These are phyloP conservation scores for Aspergillus sp. DNA, from an alignment of 2,329 filamentous ascomycete genomes.

Conservation along the genomic window DNA sequence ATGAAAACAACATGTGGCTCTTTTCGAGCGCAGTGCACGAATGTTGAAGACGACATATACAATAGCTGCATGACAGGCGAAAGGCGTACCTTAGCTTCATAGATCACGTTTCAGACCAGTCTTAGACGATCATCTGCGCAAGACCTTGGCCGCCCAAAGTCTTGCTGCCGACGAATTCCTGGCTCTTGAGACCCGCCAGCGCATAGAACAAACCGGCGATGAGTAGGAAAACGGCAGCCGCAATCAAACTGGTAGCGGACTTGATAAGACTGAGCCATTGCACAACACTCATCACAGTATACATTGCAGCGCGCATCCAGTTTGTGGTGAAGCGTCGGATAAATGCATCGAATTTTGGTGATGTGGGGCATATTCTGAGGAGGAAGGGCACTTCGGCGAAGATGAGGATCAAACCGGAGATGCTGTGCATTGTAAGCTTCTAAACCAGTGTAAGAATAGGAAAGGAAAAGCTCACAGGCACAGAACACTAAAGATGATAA, in stretches of 20 bases:
- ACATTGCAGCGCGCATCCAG: conserved; percentile 92
- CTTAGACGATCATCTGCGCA: conserved; percentile 93
- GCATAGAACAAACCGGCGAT: conserved; percentile 78
- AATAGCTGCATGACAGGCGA: not conserved
- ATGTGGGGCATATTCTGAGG: conserved; percentile 96
- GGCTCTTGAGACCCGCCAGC: conserved; percentile 47
- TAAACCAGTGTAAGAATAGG: not conserved
- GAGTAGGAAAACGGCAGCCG: conserved; percentile 77
- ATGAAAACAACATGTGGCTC: not conserved
- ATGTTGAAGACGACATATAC: not conserved
- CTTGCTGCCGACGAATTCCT: conserved; percentile 69
- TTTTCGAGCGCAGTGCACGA: not conserved
- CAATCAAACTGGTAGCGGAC: conserved; percentile 72
- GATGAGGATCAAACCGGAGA: conserved; percentile 71
- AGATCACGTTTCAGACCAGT: not conserved
- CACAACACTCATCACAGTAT: conserved; percentile 74
- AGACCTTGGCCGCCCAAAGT: conserved; percentile 91
- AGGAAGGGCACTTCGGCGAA: conserved; percentile 92
- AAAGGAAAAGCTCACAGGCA: conserved; percentile 53
- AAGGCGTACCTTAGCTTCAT: not conserved
- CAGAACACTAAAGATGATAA: conserved; percentile 63
- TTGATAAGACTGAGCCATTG: conserved; percentile 80
- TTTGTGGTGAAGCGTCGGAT: conserved; percentile 94
- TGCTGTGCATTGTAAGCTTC: conserved; percentile 57
- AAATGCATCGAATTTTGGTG: conserved; percentile 79